Evolutionary conservation across 441 rosid species (phyloP).

Genomic region (Macaranga tanarius): DNA sequence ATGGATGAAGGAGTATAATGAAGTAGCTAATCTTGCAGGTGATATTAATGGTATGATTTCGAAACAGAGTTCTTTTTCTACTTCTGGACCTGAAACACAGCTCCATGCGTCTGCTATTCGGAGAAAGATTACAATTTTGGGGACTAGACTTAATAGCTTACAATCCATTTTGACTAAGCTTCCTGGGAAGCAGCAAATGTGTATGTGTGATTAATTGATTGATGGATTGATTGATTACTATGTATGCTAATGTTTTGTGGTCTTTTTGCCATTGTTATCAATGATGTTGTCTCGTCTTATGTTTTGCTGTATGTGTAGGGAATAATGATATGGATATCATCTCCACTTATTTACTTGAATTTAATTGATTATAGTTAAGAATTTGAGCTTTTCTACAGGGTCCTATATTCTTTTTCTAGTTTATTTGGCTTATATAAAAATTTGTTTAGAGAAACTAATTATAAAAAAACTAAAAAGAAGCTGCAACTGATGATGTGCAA

Average conservation of each 20-base stretch:
- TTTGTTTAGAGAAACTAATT: no score
- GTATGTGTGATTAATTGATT: constrained; percentile 28
- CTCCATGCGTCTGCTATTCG: constrained; percentile 84
- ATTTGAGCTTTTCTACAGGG: no score
- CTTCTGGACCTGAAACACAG: constrained; percentile 78
- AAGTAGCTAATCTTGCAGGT: constrained; percentile 72
- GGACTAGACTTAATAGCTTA: constrained; percentile 74
- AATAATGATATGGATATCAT: not conserved
- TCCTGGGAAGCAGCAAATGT: constrained; percentile 76
- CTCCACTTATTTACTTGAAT: no score
- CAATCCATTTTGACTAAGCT: constrained; percentile 69
- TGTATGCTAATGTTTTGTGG: not conserved
- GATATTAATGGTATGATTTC: constrained; percentile 84
- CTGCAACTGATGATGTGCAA: constrained; percentile 49
- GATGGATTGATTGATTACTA: not conserved
- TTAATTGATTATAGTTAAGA: no score
- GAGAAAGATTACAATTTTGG: constrained; percentile 83
- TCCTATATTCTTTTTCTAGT: no score
- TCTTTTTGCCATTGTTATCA: not conserved
- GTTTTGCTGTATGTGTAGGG: not conserved
- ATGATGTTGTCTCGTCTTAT: not conserved
- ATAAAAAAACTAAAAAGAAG: no score
- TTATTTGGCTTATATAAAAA: no score
- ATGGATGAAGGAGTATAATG: constrained; percentile 86
- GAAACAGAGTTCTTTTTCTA: constrained; percentile 47